phyloP scores from a whole-genome alignment of 768 basidiomycete genomes.

The Russula lepida region DNA sequence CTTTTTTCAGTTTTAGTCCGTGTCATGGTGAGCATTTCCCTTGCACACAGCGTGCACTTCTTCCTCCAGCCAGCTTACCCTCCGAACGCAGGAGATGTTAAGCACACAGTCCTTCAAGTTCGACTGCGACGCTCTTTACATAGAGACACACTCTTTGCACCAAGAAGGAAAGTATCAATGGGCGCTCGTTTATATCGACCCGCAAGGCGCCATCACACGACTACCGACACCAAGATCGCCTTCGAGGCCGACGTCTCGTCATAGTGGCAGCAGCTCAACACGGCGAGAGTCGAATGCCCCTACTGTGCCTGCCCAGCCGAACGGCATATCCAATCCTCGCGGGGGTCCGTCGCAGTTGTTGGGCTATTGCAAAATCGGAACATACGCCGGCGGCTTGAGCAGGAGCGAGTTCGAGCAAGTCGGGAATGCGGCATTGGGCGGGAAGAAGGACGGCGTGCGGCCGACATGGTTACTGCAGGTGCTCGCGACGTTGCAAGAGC shows the following conservation, averaged over 20 bases:
- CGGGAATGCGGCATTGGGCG: conserved; percentile 11
- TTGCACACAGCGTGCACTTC: background rate
- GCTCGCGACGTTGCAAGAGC: conserved; percentile 16
- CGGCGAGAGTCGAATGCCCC: conserved; percentile 10
- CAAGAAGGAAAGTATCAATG: conserved; percentile 19
- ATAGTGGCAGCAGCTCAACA: background rate
- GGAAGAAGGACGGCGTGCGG: conserved; percentile 5
- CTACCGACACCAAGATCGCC: conserved; percentile 12
- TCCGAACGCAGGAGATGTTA: background rate
- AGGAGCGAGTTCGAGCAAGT: conserved; percentile 15
- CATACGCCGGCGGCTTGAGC: conserved; percentile 11
- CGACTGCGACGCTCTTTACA: conserved; percentile 20
- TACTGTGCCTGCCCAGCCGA: conserved; percentile 1
- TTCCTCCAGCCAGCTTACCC: background rate
- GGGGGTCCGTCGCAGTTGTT: conserved; percentile 12
- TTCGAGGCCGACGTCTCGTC: conserved; percentile 15
- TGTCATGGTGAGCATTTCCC: conserved; percentile 6
- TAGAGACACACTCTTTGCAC: conserved; percentile 20
- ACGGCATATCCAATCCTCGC: background rate
- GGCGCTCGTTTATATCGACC: conserved; percentile 16
- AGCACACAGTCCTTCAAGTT: conserved; percentile 18
- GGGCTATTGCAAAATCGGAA: conserved; percentile 19
- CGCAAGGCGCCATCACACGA: conserved; percentile 6
- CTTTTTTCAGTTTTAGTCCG: background rate
- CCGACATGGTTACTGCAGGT: conserved; percentile 16